Evolutionary conservation across 768 basidiomycete species (phyloP), one percentile per base, ranked within the genome.

Genomic region (Leccinellum rugosiceps): DNA sequence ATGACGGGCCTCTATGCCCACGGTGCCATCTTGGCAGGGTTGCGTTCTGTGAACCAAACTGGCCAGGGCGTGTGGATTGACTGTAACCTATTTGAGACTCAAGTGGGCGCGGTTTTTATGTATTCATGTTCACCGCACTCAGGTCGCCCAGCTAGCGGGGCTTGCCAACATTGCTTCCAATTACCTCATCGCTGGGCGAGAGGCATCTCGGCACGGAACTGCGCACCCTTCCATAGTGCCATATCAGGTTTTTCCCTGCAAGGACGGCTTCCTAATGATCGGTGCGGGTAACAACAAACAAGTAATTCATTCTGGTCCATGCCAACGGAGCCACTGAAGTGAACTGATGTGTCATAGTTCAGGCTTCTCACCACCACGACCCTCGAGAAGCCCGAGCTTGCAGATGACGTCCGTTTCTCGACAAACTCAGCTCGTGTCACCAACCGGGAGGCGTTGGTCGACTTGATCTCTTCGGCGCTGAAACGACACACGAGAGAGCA

Each of bases 211-310:
- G 53, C 86, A 92, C 70, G 95, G 95, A n/a, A 97, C 95, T 28
- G 84, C 90, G 0, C 95, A 98, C 70, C 91, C 95, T 14, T 94
- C 92, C 17, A 88, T 98, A 65, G 95, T 94, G 7, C 93, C 94
- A 3, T 96, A 95, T 74, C 91, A 94, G 71, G 91, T 86, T 4
- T 94, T 96, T 70, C 83, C 88, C 0, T 96, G 94, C 68, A 81
- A 84, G 66, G 86, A 93, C 64, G 91, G 92, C 30, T 94, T 85
- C 69, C 72, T 97, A 58, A 96, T 97, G 95, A 86, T 97, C 61
- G 94, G 93, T 46, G 93, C 91, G 8, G 94, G 92, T 5, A 96
- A 94, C 70, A 84, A 96, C 68, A 87, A 83, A 63, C 92, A 92
- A 81, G 90, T 88, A 63, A 59, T 63, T 48, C 55, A 50, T 50